Evolutionary conservation across 768 basidiomycete species (phyloP).

Genomic region (Asterophora lycoperdoides): DNA sequence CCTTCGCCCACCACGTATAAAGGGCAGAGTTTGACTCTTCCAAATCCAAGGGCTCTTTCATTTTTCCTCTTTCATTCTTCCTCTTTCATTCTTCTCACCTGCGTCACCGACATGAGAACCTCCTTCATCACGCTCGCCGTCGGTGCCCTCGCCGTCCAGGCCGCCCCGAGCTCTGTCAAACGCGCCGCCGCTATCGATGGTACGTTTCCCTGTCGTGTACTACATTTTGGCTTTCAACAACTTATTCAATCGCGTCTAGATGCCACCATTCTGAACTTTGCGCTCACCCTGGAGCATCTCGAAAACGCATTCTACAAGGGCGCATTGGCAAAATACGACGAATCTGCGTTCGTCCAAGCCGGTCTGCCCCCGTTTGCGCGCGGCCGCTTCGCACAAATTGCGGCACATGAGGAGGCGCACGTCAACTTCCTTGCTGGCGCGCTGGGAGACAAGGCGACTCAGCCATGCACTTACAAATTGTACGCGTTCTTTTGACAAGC

Average conservation of each 20-base stretch:
- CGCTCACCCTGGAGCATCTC: slow-evolving; percentile 47
- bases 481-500: slow-evolving; percentile 21
- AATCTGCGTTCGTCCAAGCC: slow-evolving; percentile 39
- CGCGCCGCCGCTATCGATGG: slow-evolving; percentile 4
- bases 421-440: slow-evolving; percentile 34
- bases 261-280: slow-evolving; percentile 35
- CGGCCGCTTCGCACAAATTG: slow-evolving; percentile 45
- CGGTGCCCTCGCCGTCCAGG: neutral
- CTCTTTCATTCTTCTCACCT: neutral
- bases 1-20: neutral
- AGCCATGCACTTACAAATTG: slow-evolving; percentile 61
- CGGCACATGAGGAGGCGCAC: slow-evolving; percentile 48
- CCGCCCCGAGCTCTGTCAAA: slow-evolving; percentile 2
- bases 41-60: neutral
- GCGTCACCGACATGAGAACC: neutral
- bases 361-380: slow-evolving; percentile 46
- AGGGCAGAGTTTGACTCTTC: neutral
- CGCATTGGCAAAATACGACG: slow-evolving; percentile 37
- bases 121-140: neutral
- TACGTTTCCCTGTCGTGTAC: neutral
- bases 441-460: slow-evolving; percentile 45
- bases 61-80: neutral
- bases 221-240: neutral
- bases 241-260: slow-evolving; percentile 5
- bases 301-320: slow-evolving; percentile 35